These are phyloP conservation scores for Lachancea meyersii DNA, from an alignment of 805 yeast species.

Conservation along the genomic window DNA sequence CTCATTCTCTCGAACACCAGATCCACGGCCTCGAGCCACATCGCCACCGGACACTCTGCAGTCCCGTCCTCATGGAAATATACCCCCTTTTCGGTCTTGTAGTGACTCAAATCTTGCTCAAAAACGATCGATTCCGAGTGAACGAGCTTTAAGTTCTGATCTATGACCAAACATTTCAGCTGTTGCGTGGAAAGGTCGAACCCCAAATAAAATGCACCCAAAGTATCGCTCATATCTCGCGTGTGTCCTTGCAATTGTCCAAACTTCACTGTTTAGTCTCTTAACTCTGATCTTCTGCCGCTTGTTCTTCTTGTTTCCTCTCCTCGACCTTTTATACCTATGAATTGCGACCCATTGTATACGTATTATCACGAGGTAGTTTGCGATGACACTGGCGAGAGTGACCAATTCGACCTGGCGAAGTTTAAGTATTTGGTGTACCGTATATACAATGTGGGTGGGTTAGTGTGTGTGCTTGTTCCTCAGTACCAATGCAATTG, in stretches of 20 bases:
- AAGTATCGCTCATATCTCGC: neutral
- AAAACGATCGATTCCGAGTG: slow-evolving; percentile 63
- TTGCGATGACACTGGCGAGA: neutral
- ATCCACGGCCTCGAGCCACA: slow-evolving; percentile 87
- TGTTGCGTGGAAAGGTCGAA: slow-evolving; percentile 90
- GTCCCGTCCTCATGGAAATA: slow-evolving; percentile 42
- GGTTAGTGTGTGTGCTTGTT: too few species aligned
- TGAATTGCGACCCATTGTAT: neutral
- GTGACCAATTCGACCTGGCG: neutral
- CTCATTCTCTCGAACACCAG: slow-evolving; percentile 45
- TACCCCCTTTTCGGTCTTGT: slow-evolving; percentile 72
- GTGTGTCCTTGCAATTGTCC: too few species aligned
- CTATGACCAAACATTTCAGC: slow-evolving; percentile 64
- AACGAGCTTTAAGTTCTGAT: slow-evolving; percentile 46
- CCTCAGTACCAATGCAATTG: too few species aligned
- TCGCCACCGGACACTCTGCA: slow-evolving; percentile 72
- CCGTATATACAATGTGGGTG: neutral
- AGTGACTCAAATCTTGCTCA: slow-evolving; percentile 55
- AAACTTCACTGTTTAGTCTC: too few species aligned
- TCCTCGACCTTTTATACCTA: neutral
- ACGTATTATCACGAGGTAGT: slow-evolving; percentile 5
- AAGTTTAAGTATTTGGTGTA: neutral
- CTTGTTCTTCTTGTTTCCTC: too few species aligned
- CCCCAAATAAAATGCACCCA: slow-evolving; percentile 45
- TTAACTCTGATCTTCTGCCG: too few species aligned